These are phyloP conservation scores for Zymoseptoria tritici DNA, from an alignment of 2,329 filamentous ascomycete species.

Conservation along the genomic window DNA sequence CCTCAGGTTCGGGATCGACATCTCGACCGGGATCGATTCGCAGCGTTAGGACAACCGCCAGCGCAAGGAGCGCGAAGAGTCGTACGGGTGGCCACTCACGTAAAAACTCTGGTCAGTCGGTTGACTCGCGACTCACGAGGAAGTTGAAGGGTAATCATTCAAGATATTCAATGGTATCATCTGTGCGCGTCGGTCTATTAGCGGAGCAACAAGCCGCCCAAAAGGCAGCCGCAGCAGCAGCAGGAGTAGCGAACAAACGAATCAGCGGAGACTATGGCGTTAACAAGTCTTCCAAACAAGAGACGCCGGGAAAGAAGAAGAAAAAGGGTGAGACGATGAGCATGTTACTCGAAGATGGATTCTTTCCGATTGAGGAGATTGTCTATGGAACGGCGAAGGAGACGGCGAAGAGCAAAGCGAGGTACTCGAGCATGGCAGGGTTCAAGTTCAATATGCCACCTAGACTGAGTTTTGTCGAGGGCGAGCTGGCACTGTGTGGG, in stretches of 20 bases:
- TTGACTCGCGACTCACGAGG: background rate
- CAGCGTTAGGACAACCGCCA: background rate
- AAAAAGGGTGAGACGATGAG: slow-evolving; percentile 26
- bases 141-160: background rate
- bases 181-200: background rate
- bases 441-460: slow-evolving; percentile 18
- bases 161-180: background rate
- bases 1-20: background rate
- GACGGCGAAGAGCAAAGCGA: background rate
- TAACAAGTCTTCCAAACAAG: background rate
- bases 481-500: slow-evolving; percentile 9
- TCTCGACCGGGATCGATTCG: background rate
- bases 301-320: slow-evolving; percentile 8
- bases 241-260: background rate
- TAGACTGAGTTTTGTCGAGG: slow-evolving; percentile 18
- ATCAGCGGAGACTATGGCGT: background rate
- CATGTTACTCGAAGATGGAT: slow-evolving; percentile 26
- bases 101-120: background rate
- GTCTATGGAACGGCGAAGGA: slow-evolving; percentile 5
- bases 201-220: background rate
- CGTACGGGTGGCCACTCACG: background rate
- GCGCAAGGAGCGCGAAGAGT: background rate
- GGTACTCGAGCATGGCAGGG: slow-evolving; percentile 5
- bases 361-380: slow-evolving; percentile 18
- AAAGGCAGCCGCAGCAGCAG: background rate